A percentile compares a stretch with the other conserved stretches of the same genome.
These are phyloP conservation scores for Zygoascus meyerae DNA, from an alignment of 1,139 yeast genomes.

Conservation along the genomic window DNA sequence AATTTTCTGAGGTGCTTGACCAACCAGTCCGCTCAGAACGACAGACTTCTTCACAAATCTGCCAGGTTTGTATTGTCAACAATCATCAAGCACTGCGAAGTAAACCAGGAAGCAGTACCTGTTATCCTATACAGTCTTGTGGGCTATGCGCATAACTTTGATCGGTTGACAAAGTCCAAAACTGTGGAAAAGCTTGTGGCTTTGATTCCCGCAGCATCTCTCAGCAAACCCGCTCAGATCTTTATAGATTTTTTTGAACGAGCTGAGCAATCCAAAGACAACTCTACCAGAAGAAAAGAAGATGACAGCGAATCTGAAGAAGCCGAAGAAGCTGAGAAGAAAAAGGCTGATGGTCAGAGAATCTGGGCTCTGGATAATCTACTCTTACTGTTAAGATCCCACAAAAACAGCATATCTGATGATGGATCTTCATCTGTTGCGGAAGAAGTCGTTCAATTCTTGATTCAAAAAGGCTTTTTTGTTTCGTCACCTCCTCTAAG, in stretches of 20 bases:
- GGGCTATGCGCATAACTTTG: slow-evolving; percentile 57
- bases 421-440: slow-evolving; percentile 32
- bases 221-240: slow-evolving; percentile 31
- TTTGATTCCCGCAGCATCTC: slow-evolving; percentile 26
- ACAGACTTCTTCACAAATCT: slow-evolving; percentile 61
- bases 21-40: slow-evolving; percentile 66
- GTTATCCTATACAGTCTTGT: slow-evolving; percentile 46
- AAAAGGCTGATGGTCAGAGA: slow-evolving; percentile 39
- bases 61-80: slow-evolving; percentile 48
- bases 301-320: neutral
- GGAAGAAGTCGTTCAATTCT: slow-evolving; percentile 45
- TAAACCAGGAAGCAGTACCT: slow-evolving; percentile 43
- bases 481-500: slow-evolving; percentile 24
- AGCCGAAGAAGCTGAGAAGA: neutral
- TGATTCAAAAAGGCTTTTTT: slow-evolving; percentile 57
- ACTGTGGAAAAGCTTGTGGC: slow-evolving; percentile 50
- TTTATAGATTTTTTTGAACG: slow-evolving; percentile 24
- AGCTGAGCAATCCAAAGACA: neutral
- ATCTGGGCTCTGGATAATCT: slow-evolving; percentile 68
- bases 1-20: slow-evolving; percentile 70
- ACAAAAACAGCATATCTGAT: slow-evolving; percentile 18
- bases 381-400: slow-evolving; percentile 43
- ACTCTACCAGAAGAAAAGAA: neutral
- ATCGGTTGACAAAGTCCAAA: slow-evolving; percentile 68
- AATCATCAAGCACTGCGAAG: slow-evolving; percentile 39